Base-by-base conservation (phyloP, 202 grass and related monocot species). In the Setaria italica region DNA sequence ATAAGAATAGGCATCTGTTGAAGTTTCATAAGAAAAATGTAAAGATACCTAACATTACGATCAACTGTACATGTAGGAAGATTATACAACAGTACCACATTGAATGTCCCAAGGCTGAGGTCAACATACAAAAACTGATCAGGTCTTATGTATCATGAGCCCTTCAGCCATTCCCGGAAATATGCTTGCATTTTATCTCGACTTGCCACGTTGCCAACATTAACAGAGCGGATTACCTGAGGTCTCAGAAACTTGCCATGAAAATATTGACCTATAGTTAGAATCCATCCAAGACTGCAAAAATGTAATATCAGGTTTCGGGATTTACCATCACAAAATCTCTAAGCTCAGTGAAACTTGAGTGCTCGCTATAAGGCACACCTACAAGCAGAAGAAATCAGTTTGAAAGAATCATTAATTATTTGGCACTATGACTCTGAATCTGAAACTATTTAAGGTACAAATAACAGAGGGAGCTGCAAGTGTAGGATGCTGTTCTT, bases 331-430 rank as follows among this genome's bases (percentile, higher is more conserved):
- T 96, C 78, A 93, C 82, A 88, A 96, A 96, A 55, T 91, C 89
- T 82, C 68, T 85, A 48, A 96, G 85, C 70, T 91, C 91, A 43
- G 66, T 86, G 51, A 93, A 93, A 90, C 94, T 96, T 77, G 94
- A 96, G 82, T 96, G 94, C 57, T 96, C 89, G 0, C 94, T 96
- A 78, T 96, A 96, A 85, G 94, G 94, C 39, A 93, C 91, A 78
- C 94, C 91, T 93, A 80, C 54, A 90, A 86, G 66, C 54, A 77
- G 50, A 75, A 82, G 9, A 87, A 67, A 73, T 57, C 51, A 68
- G 19, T 74, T 57, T 82, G 3, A 80, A 78, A 45, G 30, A 60
- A 67, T 48, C 35, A 34, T 29, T 42, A 69, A 67, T 46, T 46
- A 46, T 46, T 39, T 47, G 35, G 21, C 82, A 71, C 20, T n/a